A percentile compares a stretch with the other conserved stretches of the same genome.
Evolutionary conservation across 768 basidiomycete genomes (phyloP).

Genomic region (Pulveroboletus frians): DNA sequence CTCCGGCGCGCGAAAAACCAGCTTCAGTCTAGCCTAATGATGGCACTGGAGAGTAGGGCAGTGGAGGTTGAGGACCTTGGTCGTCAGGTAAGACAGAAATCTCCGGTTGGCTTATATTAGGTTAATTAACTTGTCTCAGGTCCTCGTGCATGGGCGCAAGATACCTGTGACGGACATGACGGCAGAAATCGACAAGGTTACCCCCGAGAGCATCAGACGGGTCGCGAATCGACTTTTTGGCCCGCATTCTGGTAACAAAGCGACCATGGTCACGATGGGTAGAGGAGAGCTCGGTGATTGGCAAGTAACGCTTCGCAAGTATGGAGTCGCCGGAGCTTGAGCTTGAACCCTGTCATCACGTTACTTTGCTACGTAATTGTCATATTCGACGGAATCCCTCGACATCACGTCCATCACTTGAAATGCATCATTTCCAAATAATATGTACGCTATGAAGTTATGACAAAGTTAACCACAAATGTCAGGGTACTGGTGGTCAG

Average conservation of each 20-base stretch:
- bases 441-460: no score
- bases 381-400: no score
- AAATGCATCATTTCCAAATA: no score
- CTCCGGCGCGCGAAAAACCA: slow-evolving; percentile 91
- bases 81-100: slow-evolving; percentile 57
- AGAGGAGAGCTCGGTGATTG: slow-evolving; percentile 71
- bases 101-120: not conserved
- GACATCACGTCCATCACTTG: no score
- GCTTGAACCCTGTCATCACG: not conserved
- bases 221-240: slow-evolving; percentile 78
- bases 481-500: slow-evolving; percentile 47
- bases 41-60: slow-evolving; percentile 87
- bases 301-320: slow-evolving; percentile 58
- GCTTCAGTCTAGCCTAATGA: slow-evolving; percentile 86
- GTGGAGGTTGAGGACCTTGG: slow-evolving; percentile 88
- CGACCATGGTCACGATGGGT: slow-evolving; percentile 83
- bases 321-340: slow-evolving; percentile 49
- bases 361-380: no score
- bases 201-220: slow-evolving; percentile 60
- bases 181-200: slow-evolving; percentile 74
- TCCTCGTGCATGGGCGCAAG: slow-evolving; percentile 82
- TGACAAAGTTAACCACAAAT: slow-evolving; percentile 46
- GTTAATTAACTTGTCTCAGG: slow-evolving; percentile 34
- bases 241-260: slow-evolving; percentile 51
- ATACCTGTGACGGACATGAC: slow-evolving; percentile 90